A percentile compares a stretch with the other conserved stretches of the same genome.
Evolutionary conservation across 2,329 filamentous ascomycete genomes (phyloP).

Genomic region (Neofusicoccum cordaticola): DNA sequence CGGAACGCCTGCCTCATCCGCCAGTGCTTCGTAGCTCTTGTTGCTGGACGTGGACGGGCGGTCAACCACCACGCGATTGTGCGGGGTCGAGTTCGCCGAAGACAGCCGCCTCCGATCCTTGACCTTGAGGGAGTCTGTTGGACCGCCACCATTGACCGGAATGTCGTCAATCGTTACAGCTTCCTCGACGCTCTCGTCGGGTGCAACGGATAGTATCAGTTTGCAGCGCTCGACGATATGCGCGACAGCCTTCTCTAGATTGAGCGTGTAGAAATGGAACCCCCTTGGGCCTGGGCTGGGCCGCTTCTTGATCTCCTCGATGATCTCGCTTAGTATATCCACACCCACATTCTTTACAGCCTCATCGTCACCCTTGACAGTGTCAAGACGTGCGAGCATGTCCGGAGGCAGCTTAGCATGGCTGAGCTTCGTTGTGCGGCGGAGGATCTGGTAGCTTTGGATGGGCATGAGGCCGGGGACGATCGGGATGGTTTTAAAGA

Average conservation of each 20-base stretch:
- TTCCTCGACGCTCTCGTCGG: conserved; percentile 44
- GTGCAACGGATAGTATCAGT: conserved; percentile 64
- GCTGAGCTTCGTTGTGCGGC: conserved; percentile 88
- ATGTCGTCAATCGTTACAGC: conserved; percentile 48
- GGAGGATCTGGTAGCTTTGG: conserved; percentile 94
- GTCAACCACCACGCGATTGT: conserved; percentile 83
- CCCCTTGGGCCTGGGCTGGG: conserved; percentile 51
- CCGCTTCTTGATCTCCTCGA: conserved; percentile 69
- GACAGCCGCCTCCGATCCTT: conserved; percentile 62
- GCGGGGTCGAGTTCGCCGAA: conserved; percentile 77
- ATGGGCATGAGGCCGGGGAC: conserved; percentile 97
- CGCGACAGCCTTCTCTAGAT: conserved; percentile 91
- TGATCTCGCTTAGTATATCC: conserved; percentile 78
- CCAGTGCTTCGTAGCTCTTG: conserved; percentile 61
- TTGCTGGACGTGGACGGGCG: conserved; percentile 54
- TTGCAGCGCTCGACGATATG: conserved; percentile 83
- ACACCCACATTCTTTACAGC: conserved; percentile 77
- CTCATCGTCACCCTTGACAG: conserved; percentile 75
- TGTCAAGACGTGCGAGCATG: conserved; percentile 68
- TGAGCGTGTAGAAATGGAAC: conserved; percentile 97
- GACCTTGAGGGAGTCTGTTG: conserved; percentile 24
- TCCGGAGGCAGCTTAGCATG: conserved; percentile 76
- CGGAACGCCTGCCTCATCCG: conserved; percentile 74
- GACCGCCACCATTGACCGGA: conserved; percentile 32
- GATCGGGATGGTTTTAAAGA: conserved; percentile 83